A percentile compares a stretch with the other conserved stretches of the same genome.
Conservation (phyloP, 768 basidiomycete genomes). For the Strobilomyces echinocephalus region DNA sequence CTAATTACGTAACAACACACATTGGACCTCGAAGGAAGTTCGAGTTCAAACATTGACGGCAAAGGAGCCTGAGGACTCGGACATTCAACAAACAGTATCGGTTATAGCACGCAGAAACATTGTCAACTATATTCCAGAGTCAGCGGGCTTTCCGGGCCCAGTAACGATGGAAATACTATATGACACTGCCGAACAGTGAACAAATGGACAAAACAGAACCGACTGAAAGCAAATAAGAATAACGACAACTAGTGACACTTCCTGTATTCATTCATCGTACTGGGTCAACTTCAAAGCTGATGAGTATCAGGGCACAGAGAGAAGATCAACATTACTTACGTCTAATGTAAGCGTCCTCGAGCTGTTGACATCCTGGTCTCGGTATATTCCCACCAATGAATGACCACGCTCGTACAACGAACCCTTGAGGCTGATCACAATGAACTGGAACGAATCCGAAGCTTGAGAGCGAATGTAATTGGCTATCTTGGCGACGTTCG, state of each 20-base stretch:
- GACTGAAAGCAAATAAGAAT: constrained; percentile 24
- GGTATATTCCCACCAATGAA: constrained; percentile 89
- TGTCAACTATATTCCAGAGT: neutral
- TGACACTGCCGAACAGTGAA: neutral
- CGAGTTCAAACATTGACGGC: too few species aligned
- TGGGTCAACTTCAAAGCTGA: constrained; percentile 21
- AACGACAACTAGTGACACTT: constrained; percentile 8
- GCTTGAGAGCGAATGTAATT: constrained; percentile 87
- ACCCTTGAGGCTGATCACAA: constrained; percentile 95
- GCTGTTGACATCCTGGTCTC: constrained; percentile 91
- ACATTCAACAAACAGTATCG: too few species aligned
- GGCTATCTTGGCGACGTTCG: constrained; percentile 95
- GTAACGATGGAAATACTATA: neutral
- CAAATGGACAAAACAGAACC: neutral
- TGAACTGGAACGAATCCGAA: constrained; percentile 85
- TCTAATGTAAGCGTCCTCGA: constrained; percentile 90
- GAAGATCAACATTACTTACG: constrained; percentile 39
- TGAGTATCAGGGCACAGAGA: constrained; percentile 6
- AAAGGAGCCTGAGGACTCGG: too few species aligned
- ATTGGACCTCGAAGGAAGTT: too few species aligned
- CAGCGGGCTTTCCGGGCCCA: neutral
- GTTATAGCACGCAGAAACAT: neutral
- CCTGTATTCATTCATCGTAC: constrained; percentile 22
- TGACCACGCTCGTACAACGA: constrained; percentile 88
- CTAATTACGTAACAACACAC: constrained; percentile 17